Conservation (phyloP, 805 yeast species). For the Tetrapisispora arboricola region DNA sequence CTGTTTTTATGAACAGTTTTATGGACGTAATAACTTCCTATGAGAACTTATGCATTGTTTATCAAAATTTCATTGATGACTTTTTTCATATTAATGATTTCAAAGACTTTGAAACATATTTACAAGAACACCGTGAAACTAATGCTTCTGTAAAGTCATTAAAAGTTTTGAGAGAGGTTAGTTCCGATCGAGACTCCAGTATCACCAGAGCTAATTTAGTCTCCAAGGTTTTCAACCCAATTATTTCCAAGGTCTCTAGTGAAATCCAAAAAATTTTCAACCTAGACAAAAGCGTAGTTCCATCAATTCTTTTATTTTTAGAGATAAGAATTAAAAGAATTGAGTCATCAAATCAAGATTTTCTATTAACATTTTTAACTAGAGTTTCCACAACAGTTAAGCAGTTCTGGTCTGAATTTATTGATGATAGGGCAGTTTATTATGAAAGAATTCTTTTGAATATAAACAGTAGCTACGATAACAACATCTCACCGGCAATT, state of each 20-base stretch:
- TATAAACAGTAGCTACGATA: conserved; percentile 16
- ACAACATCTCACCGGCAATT: conserved; percentile 36
- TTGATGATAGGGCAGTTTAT: conserved; percentile 41
- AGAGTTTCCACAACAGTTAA: conserved; percentile 43
- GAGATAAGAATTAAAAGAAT: conserved; percentile 30
- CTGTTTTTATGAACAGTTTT: conserved; percentile 6
- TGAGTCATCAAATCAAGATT: conserved; percentile 55
- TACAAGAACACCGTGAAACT: conserved; percentile 26
- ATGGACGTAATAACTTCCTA: conserved; percentile 11
- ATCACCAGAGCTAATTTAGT: conserved; percentile 36
- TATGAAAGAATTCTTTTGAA: conserved; percentile 31
- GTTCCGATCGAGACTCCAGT: conserved; percentile 39
- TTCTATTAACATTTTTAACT: conserved; percentile 38
- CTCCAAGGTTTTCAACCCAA: conserved; percentile 36
- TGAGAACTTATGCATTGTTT: conserved; percentile 28
- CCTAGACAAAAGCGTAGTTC: conserved; percentile 32
- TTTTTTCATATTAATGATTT: conserved; percentile 38
- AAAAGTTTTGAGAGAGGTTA: conserved; percentile 30
- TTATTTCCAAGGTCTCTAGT: conserved; percentile 13
- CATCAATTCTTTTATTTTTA: conserved; percentile 34
- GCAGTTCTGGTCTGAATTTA: conserved; percentile 48
- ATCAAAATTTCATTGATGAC: conserved; percentile 39
- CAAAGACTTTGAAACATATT: conserved; percentile 34
- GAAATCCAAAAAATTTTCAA: conserved; percentile 19
- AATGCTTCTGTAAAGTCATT: conserved; percentile 17